Evolutionary conservation across 805 yeast species (phyloP).

Genomic region (Lipomyces yamadae): DNA sequence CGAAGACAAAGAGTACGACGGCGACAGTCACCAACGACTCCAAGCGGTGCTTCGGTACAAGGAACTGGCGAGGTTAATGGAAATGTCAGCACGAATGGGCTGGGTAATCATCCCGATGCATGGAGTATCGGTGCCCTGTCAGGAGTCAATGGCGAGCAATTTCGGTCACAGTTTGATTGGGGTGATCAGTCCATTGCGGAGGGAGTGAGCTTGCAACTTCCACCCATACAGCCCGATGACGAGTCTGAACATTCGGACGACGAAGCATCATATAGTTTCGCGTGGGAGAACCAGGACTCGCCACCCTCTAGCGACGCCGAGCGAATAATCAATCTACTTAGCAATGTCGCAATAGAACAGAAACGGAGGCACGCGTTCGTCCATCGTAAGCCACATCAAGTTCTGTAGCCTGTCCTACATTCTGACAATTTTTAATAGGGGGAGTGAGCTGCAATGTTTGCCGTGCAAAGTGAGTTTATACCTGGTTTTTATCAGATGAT

Average conservation of each 20-base stretch:
- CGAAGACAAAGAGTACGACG: slow-evolving; percentile 1
- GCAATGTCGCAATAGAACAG: slow-evolving; percentile 40
- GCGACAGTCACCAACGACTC: not conserved
- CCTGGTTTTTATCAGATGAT: not conserved
- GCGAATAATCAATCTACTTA: slow-evolving; percentile 28
- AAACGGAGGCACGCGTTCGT: slow-evolving; percentile 36
- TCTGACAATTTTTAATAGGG: not conserved
- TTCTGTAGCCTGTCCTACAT: not conserved
- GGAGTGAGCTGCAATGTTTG: slow-evolving; percentile 45
- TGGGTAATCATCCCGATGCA: not conserved
- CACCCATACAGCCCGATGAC: not conserved
- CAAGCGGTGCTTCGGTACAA: not conserved
- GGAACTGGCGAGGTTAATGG: not conserved
- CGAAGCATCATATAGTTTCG: not conserved
- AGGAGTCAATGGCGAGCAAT: not conserved
- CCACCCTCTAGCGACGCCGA: not conserved
- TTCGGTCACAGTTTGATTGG: slow-evolving; percentile 12
- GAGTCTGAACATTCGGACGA: not conserved
- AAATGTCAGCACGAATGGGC: not conserved
- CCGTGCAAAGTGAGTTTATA: slow-evolving; percentile 29
- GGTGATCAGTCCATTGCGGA: slow-evolving; percentile 11
- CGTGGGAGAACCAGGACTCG: not conserved
- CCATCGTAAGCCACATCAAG: slow-evolving; percentile 36
- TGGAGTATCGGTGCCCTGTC: not conserved
- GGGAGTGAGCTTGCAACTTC: not conserved